Evolutionary conservation across 2,329 filamentous ascomycete species (phyloP).

Genomic region (Fusarium burgessii): DNA sequence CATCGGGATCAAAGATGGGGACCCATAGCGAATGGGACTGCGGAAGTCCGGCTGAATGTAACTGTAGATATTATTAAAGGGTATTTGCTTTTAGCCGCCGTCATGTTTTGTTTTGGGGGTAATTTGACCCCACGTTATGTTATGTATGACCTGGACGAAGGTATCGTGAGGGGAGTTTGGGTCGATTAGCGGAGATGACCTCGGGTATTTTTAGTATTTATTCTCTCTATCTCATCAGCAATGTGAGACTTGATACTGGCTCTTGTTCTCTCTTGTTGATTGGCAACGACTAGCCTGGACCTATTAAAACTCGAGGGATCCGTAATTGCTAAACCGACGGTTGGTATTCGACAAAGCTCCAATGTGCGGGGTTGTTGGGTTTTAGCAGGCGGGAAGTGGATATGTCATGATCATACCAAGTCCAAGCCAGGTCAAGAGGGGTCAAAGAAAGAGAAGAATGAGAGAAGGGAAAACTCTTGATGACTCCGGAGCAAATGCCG

Average conservation of each 20-base stretch:
- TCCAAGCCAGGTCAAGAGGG: constrained; percentile 9
- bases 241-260: background rate
- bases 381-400: constrained; percentile 18
- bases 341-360: constrained; percentile 42
- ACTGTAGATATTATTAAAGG: background rate
- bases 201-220: background rate
- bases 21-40: constrained; percentile 10
- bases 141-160: background rate
- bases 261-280: background rate
- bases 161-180: constrained; percentile 1
- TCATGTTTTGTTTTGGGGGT: background rate
- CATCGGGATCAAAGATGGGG: background rate
- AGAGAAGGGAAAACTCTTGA: background rate
- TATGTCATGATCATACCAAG: constrained; percentile 18
- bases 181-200: background rate
- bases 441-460: background rate
- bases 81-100: constrained; percentile 2
- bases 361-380: constrained; percentile 21
- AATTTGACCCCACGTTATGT: background rate
- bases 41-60: constrained; percentile 2
- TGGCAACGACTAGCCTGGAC: background rate
- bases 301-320: constrained; percentile 4
- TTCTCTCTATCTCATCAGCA: background rate
- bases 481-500: background rate
- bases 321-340: constrained; percentile 43